These are phyloP conservation scores for Papilionanthe hybrid DNA, from an alignment of 116 monocot species.

Conservation along the genomic window DNA sequence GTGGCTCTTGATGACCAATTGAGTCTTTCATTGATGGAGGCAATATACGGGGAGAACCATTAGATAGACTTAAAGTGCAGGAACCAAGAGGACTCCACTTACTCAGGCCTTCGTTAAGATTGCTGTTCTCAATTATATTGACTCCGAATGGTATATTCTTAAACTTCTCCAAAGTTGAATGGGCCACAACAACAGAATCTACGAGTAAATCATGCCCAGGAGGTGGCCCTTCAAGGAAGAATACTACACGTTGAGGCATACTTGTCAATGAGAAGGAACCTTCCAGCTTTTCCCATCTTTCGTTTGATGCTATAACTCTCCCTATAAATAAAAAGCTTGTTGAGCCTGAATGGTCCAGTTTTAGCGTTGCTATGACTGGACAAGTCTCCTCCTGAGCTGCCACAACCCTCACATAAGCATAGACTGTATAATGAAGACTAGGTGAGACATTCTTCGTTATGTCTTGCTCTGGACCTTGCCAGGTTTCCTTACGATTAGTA, in stretches of 20 bases:
- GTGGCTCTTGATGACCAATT: constrained; percentile 18
- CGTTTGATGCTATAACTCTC: constrained; percentile 43
- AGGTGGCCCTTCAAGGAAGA: constrained; percentile 82
- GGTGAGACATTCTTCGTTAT: constrained; percentile 34
- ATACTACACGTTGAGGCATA: constrained; percentile 44
- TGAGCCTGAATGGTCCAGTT: constrained; percentile 26
- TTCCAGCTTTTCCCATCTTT: constrained; percentile 61
- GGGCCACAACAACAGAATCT: constrained; percentile 51
- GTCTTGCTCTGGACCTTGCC: constrained; percentile 61
- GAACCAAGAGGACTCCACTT: constrained; percentile 73
- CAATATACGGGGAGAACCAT: constrained; percentile 42
- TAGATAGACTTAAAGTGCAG: constrained; percentile 45
- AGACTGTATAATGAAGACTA: constrained; percentile 24
- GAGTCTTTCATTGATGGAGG: constrained; percentile 37
- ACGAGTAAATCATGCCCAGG: constrained; percentile 59
- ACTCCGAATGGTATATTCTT: constrained; percentile 41
- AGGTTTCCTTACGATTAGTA: constrained; percentile 33
- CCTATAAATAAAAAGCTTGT: constrained; percentile 33
- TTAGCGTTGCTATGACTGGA: constrained; percentile 44
- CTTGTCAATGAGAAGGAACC: constrained; percentile 49
- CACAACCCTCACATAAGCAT: constrained; percentile 37
- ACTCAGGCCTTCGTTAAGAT: constrained; percentile 39
- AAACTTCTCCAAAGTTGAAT: constrained; percentile 4
- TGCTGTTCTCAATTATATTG: constrained; percentile 62
- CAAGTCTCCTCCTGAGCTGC: constrained; percentile 12